Percentiles rank a stretch among this genome's conserved stretches.
phyloP scores from a whole-genome alignment of 257 asterid species.

The Cordia subcordata region DNA sequence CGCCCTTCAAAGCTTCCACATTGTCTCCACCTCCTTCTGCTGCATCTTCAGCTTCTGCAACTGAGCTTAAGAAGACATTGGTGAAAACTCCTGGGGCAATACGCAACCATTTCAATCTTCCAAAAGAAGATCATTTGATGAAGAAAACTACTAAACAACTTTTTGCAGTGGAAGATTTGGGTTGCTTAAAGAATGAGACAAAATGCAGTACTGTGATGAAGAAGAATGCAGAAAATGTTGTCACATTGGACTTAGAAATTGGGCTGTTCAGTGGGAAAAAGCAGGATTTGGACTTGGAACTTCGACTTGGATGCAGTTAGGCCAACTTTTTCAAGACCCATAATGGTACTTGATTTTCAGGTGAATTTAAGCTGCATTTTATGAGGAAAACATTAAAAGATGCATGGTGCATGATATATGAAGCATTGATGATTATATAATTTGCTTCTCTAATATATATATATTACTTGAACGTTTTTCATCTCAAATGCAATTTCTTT shows the following conservation, averaged over 20 bases:
- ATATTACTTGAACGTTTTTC: too few species aligned
- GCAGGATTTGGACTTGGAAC: constrained; percentile 86
- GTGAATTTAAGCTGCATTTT: too few species aligned
- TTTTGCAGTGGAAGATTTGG: constrained; percentile 24
- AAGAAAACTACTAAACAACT: constrained; percentile 22
- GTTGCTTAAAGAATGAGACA: constrained; percentile 12
- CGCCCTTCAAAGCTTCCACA: constrained; percentile 26
- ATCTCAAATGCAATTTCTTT: too few species aligned
- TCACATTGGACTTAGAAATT: constrained; percentile 69
- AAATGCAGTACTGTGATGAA: constrained; percentile 21
- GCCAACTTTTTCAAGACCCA: not conserved
- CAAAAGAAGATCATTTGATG: constrained; percentile 15
- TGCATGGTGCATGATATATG: too few species aligned
- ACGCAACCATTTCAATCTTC: constrained; percentile 11
- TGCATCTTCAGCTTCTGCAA: constrained; percentile 5
- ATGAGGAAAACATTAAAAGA: not conserved
- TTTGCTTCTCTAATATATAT: too few species aligned
- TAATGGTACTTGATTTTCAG: not conserved
- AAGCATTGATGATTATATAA: too few species aligned
- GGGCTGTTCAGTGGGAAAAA: constrained; percentile 42
- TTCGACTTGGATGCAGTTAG: constrained; percentile 67
- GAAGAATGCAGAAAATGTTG: constrained; percentile 30
- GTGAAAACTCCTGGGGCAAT: constrained; percentile 15
- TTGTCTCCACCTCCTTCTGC: constrained; percentile 22
- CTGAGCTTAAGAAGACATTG: constrained; percentile 7